Percentiles rank a stretch among this genome's conserved stretches.
These are phyloP conservation scores for Sanghuangporus sanghuang DNA, from an alignment of 1,284 basidiomycete genomes.

Conservation along the genomic window DNA sequence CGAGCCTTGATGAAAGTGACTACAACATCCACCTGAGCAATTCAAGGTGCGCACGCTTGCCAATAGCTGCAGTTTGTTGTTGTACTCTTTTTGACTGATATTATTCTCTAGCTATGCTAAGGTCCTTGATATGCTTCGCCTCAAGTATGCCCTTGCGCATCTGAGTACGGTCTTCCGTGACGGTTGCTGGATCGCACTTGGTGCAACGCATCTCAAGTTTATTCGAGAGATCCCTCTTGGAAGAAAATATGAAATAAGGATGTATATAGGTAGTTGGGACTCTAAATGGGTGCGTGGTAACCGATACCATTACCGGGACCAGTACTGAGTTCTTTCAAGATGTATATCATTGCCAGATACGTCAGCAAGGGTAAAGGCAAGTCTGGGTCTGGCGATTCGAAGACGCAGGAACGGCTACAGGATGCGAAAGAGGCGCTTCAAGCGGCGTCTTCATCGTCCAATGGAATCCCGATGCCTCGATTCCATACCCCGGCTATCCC, in stretches of 20 bases:
- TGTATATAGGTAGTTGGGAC: slow-evolving; percentile 71
- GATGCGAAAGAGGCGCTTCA: slow-evolving; percentile 17
- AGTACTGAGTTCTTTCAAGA: slow-evolving; percentile 30
- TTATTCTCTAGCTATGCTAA: slow-evolving; percentile 30
- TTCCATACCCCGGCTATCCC: slow-evolving; percentile 24
- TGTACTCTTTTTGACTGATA: neutral
- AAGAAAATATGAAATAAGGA: slow-evolving; percentile 62
- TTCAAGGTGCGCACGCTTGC: slow-evolving; percentile 52
- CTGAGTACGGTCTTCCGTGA: slow-evolving; percentile 62
- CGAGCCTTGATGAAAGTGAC: slow-evolving; percentile 66
- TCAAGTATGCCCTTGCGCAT: slow-evolving; percentile 40
- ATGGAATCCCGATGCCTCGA: slow-evolving; percentile 22
- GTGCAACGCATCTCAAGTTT: slow-evolving; percentile 70
- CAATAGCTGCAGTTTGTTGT: neutral
- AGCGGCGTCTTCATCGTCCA: slow-evolving; percentile 15
- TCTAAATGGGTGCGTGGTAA: slow-evolving; percentile 71
- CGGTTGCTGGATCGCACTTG: slow-evolving; percentile 68
- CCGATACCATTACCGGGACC: neutral
- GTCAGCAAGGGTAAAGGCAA: slow-evolving; percentile 49
- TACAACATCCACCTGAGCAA: slow-evolving; percentile 71
- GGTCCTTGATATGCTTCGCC: slow-evolving; percentile 46
- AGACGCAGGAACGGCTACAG: slow-evolving; percentile 13
- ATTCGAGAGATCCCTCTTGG: slow-evolving; percentile 78
- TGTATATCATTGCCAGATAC: slow-evolving; percentile 62
- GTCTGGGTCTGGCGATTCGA: neutral